phyloP scores from a whole-genome alignment of 352 stramenopile genomes.

The Phytophthora cactorum region DNA sequence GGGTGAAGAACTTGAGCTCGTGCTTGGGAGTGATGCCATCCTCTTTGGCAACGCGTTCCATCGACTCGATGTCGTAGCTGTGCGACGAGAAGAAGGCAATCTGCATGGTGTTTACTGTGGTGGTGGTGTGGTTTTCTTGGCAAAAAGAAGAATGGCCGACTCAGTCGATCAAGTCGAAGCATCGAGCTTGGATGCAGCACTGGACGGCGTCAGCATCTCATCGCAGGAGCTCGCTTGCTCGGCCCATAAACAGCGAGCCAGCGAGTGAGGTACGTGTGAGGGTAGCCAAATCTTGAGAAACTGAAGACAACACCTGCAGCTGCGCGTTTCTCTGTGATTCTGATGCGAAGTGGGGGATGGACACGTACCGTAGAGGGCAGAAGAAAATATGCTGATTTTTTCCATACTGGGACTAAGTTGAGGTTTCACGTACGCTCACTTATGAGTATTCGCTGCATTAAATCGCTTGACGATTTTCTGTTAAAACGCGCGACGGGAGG shows the following conservation, averaged over 20 bases:
- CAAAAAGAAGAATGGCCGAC: conserved; percentile 31
- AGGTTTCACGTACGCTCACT: conserved; percentile 2
- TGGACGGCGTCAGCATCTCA: conserved; percentile 2
- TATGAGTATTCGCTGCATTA: not conserved
- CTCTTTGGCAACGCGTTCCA: conserved; percentile 50
- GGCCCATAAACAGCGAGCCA: conserved; percentile 14
- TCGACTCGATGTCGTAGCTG: conserved; percentile 71
- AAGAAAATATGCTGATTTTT: not conserved
- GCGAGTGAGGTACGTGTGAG: not conserved
- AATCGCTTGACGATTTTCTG: not conserved
- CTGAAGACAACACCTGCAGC: conserved; percentile 3
- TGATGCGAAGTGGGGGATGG: conserved; percentile 11
- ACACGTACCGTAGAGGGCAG: conserved; percentile 5
- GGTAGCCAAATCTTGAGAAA: conserved; percentile 18
- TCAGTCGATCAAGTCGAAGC: conserved; percentile 27
- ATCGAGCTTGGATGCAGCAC: conserved; percentile 6
- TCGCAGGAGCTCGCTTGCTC: conserved; percentile 1
- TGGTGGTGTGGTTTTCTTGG: conserved; percentile 21
- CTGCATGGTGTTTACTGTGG: conserved; percentile 40
- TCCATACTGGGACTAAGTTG: not conserved
- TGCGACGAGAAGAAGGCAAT: conserved; percentile 80
- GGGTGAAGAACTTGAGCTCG: conserved; percentile 62
- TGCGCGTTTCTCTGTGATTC: conserved; percentile 22
- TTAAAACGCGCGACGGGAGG: conserved; percentile 6
- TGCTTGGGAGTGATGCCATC: conserved; percentile 46